A percentile compares a stretch with the other conserved stretches of the same genome.
phyloP scores from a whole-genome alignment of 1,139 yeast genomes.

The Yarrowia galli region DNA sequence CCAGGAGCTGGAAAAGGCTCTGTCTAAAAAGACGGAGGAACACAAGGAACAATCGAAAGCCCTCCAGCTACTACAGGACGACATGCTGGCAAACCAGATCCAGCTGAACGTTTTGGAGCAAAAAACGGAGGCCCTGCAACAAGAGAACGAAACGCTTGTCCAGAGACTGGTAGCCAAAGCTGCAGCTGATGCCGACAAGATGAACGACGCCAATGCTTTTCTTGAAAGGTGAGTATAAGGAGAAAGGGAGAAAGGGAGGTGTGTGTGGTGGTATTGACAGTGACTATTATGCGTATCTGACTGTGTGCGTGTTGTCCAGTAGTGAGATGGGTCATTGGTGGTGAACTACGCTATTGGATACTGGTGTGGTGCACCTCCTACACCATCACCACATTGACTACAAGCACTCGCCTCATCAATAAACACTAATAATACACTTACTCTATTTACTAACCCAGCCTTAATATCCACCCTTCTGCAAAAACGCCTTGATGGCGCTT shows the following conservation, averaged over 20 bases:
- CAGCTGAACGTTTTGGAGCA: conserved; percentile 69
- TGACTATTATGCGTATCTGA: not conserved
- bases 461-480: conserved; percentile 18
- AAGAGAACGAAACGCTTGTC: conserved; percentile 63
- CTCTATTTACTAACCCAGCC: conserved; percentile 28
- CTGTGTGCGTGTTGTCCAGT: too few species aligned
- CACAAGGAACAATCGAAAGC: conserved; percentile 52
- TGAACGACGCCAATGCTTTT: conserved; percentile 64
- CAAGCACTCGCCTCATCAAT: not conserved
- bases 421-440: conserved; percentile 2
- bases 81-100: conserved; percentile 69
- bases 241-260: not conserved
- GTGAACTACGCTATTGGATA: too few species aligned
- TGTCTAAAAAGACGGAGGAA: conserved; percentile 45
- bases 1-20: conserved; percentile 39
- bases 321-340: too few species aligned
- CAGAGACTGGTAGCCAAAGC: conserved; percentile 68
- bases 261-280: not conserved
- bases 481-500: conserved; percentile 43
- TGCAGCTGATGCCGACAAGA: conserved; percentile 62
- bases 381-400: not conserved
- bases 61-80: conserved; percentile 72
- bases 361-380: too few species aligned
- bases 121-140: conserved; percentile 53
- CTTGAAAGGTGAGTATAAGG: conserved; percentile 47